Percentiles rank a stretch among this genome's conserved stretches.
phyloP scores from a whole-genome alignment of 805 yeast species.

The Yamadazyma philogaea region DNA sequence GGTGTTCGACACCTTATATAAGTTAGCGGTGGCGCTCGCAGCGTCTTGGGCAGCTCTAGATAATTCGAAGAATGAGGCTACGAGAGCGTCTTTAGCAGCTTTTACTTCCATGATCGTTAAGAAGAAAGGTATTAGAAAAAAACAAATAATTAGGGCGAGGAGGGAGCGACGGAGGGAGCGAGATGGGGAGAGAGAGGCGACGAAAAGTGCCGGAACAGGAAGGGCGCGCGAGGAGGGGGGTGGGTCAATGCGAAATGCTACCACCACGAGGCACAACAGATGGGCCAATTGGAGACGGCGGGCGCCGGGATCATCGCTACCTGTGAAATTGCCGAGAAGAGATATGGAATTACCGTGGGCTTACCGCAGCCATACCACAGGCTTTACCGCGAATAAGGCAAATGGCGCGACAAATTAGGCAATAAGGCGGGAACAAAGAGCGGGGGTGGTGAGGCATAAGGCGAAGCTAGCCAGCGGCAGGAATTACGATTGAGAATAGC shows the following conservation, averaged over 20 bases:
- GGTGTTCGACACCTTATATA: constrained; percentile 9
- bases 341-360: background rate
- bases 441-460: background rate
- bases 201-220: background rate
- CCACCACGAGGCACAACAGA: background rate
- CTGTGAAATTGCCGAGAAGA: too few relatives aligned
- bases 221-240: background rate
- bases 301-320: too few relatives aligned
- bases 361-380: background rate
- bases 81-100: constrained; percentile 33
- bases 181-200: background rate
- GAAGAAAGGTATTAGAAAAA: constrained; percentile 1
- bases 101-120: constrained; percentile 10
- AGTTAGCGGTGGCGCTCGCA: constrained; percentile 66
- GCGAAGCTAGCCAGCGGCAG: background rate
- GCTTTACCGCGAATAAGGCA: background rate
- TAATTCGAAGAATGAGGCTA: constrained; percentile 75
- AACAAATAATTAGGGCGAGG: background rate
- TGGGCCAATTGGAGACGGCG: background rate
- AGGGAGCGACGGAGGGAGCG: background rate
- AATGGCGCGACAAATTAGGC: background rate
- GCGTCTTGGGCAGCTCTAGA: constrained; percentile 86
- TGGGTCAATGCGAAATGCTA: background rate
- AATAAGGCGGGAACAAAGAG: background rate
- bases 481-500: background rate